phyloP scores from a whole-genome alignment of 305 asterid species.

The Fraxinus sp. region DNA sequence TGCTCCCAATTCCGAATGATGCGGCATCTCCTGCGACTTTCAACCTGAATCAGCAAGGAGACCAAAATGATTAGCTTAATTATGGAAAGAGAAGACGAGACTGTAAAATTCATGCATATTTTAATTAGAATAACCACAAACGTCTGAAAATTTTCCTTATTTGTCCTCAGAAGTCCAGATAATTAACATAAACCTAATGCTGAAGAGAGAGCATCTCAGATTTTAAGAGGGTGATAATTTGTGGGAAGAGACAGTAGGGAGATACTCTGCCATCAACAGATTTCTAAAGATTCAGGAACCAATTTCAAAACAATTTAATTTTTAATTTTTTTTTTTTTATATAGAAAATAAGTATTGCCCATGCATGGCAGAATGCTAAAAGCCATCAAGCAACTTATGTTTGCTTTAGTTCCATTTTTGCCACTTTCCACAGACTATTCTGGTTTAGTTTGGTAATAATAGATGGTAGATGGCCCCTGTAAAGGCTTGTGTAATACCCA shows the following conservation, averaged over 20 bases:
- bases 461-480: not conserved
- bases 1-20: conserved; percentile 82
- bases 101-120: not conserved
- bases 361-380: not conserved
- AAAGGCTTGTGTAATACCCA: not conserved
- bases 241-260: not conserved
- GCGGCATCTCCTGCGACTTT: conserved; percentile 90
- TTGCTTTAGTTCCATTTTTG: not conserved
- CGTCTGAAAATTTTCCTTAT: not conserved
- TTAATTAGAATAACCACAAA: not conserved
- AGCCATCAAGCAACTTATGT: not conserved
- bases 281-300: not conserved
- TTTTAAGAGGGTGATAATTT: not conserved
- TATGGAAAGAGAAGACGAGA: not conserved
- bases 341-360: not conserved
- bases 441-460: not conserved
- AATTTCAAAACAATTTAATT: not conserved
- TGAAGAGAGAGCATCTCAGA: not conserved
- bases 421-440: not conserved
- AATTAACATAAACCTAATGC: not conserved
- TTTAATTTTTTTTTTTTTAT: too few relatives aligned
- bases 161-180: not conserved
- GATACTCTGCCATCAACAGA: not conserved
- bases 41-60: conserved; percentile 57
- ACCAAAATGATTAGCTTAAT: conserved; percentile 13